Evolutionary conservation across 805 yeast species (phyloP).

Genomic region (Candida railenensis): DNA sequence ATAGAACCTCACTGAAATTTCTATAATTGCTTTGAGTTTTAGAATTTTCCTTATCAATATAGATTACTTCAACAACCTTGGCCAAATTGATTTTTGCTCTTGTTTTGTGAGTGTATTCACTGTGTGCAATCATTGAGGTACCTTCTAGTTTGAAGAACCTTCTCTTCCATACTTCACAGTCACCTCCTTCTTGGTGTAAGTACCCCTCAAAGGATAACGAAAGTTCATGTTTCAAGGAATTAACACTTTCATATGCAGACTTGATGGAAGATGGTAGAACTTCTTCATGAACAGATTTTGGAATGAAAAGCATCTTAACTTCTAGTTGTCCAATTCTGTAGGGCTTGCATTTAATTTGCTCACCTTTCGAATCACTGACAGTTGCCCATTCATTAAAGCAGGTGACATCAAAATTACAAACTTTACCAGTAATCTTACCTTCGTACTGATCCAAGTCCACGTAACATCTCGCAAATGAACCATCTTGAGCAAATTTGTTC

Average conservation of each 20-base stretch:
- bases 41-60: conserved; percentile 33
- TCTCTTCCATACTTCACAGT: conserved; percentile 69
- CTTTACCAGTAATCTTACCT: conserved; percentile 51
- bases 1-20: conserved; percentile 69
- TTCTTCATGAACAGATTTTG: conserved; percentile 59
- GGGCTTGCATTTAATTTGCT: conserved; percentile 42
- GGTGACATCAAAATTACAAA: conserved; percentile 52
- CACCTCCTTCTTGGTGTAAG: conserved; percentile 90
- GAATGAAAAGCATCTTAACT: conserved; percentile 66
- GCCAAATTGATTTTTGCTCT: conserved; percentile 74
- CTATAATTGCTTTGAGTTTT: conserved; percentile 37
- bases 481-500: conserved; percentile 71
- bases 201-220: conserved; percentile 54
- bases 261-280: conserved; percentile 69
- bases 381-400: conserved; percentile 83
- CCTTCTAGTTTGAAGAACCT: conserved; percentile 77
- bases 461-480: conserved; percentile 82
- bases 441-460: conserved; percentile 62
- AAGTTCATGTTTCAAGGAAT: conserved; percentile 28
- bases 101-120: conserved; percentile 65
- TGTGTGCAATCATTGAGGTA: conserved; percentile 70
- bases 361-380: conserved; percentile 24
- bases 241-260: conserved; percentile 37
- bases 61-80: conserved; percentile 57
- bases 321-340: conserved; percentile 65